These are phyloP conservation scores for Curvularia spicifera DNA, from an alignment of 2,329 filamentous ascomycete species.

Conservation along the genomic window DNA sequence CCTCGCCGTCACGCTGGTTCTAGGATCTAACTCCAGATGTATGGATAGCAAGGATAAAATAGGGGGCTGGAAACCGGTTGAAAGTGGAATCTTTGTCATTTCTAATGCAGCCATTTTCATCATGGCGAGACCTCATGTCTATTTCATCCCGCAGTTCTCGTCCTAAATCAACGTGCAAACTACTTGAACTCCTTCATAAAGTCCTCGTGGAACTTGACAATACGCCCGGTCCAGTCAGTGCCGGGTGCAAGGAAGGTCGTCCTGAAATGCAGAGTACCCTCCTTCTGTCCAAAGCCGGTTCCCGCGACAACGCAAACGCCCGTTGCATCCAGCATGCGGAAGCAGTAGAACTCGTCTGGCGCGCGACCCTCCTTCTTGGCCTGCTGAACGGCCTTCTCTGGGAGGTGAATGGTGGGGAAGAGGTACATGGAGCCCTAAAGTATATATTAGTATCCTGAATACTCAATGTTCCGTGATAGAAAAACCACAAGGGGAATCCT, in stretches of 20 bases:
- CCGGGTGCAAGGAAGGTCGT: conserved; percentile 97
- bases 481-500: not conserved
- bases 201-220: conserved; percentile 86
- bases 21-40: not conserved
- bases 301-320: conserved; percentile 95
- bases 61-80: no score
- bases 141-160: not conserved
- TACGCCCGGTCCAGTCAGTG: conserved; percentile 88
- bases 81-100: not conserved
- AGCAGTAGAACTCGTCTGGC: conserved; percentile 93
- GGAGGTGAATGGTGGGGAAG: conserved; percentile 89
- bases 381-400: conserved; percentile 75
- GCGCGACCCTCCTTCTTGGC: conserved; percentile 74
- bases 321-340: conserved; percentile 88
- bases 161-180: not conserved
- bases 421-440: conserved; percentile 89
- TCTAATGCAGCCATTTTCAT: not conserved
- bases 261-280: conserved; percentile 88
- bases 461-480: not conserved
- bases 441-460: conserved; percentile 3
- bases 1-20: not conserved
- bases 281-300: conserved; percentile 91
- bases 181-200: conserved; percentile 82
- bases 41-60: not conserved
- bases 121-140: not conserved